Evolutionary conservation across 2,329 filamentous ascomycete genomes (phyloP).

Genomic region (Stagonosporopsis rhizophila): DNA sequence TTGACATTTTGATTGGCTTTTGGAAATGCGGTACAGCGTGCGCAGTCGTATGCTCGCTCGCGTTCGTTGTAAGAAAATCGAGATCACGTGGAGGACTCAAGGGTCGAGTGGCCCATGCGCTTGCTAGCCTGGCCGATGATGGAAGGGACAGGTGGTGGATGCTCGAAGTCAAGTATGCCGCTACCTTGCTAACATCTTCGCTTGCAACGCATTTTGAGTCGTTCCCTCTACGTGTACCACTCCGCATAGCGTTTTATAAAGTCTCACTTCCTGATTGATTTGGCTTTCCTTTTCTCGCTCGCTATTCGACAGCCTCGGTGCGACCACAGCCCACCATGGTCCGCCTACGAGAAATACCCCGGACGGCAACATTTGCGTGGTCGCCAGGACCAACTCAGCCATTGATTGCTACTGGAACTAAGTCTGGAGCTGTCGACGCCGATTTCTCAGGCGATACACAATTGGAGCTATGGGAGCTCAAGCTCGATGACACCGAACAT

Average conservation of each 20-base stretch:
- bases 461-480: slow-evolving; percentile 94
- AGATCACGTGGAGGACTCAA: slow-evolving; percentile 36
- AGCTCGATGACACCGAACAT: slow-evolving; percentile 76
- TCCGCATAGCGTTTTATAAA: slow-evolving; percentile 20
- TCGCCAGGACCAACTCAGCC: slow-evolving; percentile 81
- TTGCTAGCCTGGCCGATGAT: slow-evolving; percentile 17
- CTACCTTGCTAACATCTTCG: slow-evolving; percentile 31
- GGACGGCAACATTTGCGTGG: slow-evolving; percentile 98
- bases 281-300: slow-evolving; percentile 26
- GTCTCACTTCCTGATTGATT: slow-evolving; percentile 21
- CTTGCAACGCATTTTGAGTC: slow-evolving; percentile 26
- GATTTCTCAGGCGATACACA: slow-evolving; percentile 98
- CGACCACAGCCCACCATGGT: slow-evolving; percentile 71
- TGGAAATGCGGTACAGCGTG: not conserved
- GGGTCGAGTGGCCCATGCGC: slow-evolving; percentile 43
- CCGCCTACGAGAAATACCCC: slow-evolving; percentile 92
- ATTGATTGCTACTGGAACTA: slow-evolving; percentile 89
- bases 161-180: slow-evolving; percentile 38
- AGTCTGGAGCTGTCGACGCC: slow-evolving; percentile 92
- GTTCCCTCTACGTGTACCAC: slow-evolving; percentile 28
- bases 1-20: slow-evolving; percentile 25
- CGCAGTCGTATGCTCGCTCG: slow-evolving; percentile 14
- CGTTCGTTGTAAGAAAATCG: slow-evolving; percentile 18
- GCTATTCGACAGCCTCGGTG: slow-evolving; percentile 38
- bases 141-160: slow-evolving; percentile 47